These are phyloP conservation scores for Lolium perenne DNA, from an alignment of 176 grass and related monocot genomes.

Conservation along the genomic window DNA sequence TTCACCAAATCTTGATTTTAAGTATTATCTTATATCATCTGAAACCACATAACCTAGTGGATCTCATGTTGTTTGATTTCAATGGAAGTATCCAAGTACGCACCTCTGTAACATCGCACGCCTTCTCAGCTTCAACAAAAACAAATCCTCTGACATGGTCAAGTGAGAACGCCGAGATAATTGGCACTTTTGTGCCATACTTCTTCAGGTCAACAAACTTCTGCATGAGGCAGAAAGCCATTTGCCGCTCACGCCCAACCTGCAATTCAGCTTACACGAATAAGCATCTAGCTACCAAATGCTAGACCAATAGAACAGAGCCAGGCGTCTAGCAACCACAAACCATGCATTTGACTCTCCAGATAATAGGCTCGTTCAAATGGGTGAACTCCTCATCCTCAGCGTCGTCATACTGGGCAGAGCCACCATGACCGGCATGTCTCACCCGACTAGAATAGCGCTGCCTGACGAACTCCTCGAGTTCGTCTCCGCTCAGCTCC, in stretches of 20 bases:
- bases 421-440: slow-evolving; percentile 54
- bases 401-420: slow-evolving; percentile 49
- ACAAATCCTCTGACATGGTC: slow-evolving; percentile 95
- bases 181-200: slow-evolving; percentile 77
- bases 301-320: slow-evolving; percentile 1
- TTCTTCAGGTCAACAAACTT: slow-evolving; percentile 80
- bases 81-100: slow-evolving; percentile 17
- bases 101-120: slow-evolving; percentile 90
- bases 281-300: slow-evolving; percentile 12
- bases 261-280: slow-evolving; percentile 52
- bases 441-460: slow-evolving; percentile 65
- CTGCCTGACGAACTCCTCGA: slow-evolving; percentile 80
- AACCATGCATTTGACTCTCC: slow-evolving; percentile 97
- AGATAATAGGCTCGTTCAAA: slow-evolving; percentile 75
- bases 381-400: slow-evolving; percentile 56
- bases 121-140: slow-evolving; percentile 97
- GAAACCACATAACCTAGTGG: slow-evolving; percentile 9
- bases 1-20: slow-evolving; percentile 28
- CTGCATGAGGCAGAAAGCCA: slow-evolving; percentile 96
- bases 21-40: not conserved
- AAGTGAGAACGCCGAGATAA: slow-evolving; percentile 84
- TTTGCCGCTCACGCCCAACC: slow-evolving; percentile 85
- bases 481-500: slow-evolving; percentile 87
- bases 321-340: slow-evolving; percentile 32
- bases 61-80: slow-evolving; percentile 16